Percentiles rank a stretch among this genome's conserved stretches.
phyloP scores from a whole-genome alignment of 2,329 filamentous ascomycete species.

The Aspergillus flavus region DNA sequence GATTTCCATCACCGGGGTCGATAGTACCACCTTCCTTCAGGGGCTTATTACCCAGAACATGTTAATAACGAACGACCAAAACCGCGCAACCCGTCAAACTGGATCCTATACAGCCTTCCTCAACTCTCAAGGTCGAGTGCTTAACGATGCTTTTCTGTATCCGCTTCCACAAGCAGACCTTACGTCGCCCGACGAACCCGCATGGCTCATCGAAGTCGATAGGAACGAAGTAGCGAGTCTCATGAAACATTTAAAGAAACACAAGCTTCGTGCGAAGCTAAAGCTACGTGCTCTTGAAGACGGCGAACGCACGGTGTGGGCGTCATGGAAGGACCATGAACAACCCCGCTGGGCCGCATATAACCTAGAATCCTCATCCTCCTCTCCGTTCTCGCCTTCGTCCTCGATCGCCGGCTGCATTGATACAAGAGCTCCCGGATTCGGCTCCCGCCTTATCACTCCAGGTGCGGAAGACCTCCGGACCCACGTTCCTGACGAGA shows the following conservation, averaged over 20 bases:
- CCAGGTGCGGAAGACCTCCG: slow-evolving; percentile 39
- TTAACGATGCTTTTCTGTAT: slow-evolving; percentile 92
- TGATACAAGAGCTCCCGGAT: slow-evolving; percentile 44
- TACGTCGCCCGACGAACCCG: slow-evolving; percentile 30
- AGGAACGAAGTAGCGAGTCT: slow-evolving; percentile 64
- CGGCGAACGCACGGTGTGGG: slow-evolving; percentile 70
- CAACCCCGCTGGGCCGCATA: slow-evolving; percentile 42
- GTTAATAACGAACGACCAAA: slow-evolving; percentile 48
- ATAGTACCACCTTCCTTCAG: slow-evolving; percentile 83
- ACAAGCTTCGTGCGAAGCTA: slow-evolving; percentile 83
- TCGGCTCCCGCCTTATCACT: slow-evolving; percentile 43
- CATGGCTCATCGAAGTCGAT: slow-evolving; percentile 83
- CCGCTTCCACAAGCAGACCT: slow-evolving; percentile 50
- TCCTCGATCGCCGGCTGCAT: slow-evolving; percentile 37
- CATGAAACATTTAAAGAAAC: slow-evolving; percentile 74
- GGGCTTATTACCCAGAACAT: slow-evolving; percentile 80
- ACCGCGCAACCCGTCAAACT: slow-evolving; percentile 36
- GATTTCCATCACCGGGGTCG: slow-evolving; percentile 75
- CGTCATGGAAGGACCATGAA: slow-evolving; percentile 66
- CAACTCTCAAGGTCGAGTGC: slow-evolving; percentile 78
- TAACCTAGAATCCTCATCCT: slow-evolving; percentile 37
- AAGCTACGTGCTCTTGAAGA: slow-evolving; percentile 66
- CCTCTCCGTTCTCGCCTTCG: slow-evolving; percentile 32
- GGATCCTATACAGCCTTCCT: slow-evolving; percentile 84
- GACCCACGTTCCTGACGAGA: slow-evolving; percentile 34